Conservation (phyloP, 2,329 filamentous ascomycete genomes). For the Penicillium sp. region DNA sequence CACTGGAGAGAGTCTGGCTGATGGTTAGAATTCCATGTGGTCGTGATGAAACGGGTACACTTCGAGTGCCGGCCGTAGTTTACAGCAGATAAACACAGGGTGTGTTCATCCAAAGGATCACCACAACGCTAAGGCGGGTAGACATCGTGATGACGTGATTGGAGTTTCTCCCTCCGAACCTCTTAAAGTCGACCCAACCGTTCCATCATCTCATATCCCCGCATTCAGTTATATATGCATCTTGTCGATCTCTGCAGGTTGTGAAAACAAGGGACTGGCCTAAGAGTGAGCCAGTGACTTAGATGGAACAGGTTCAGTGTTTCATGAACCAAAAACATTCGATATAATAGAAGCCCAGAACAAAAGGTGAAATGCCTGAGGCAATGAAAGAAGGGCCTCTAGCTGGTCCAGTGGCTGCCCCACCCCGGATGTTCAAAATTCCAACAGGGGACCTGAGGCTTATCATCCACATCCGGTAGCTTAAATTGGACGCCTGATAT, state of each 20-base stretch:
- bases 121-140: conserved; percentile 1
- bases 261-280: background rate
- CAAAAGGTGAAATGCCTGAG: background rate
- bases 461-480: background rate
- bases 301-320: background rate
- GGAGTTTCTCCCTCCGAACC: background rate
- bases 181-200: background rate
- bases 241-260: background rate
- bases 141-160: background rate
- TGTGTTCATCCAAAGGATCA: conserved; percentile 6
- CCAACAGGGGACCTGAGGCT: background rate
- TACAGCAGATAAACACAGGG: conserved; percentile 14
- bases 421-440: background rate
- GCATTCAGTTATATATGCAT: background rate
- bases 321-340: background rate
- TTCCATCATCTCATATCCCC: background rate
- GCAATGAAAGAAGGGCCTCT: background rate
- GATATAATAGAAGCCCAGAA: background rate
- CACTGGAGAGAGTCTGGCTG: background rate
- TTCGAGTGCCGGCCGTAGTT: conserved; percentile 4
- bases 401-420: background rate
- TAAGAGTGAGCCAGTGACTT: background rate
- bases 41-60: background rate
- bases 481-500: background rate
- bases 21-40: background rate